Conservation (phyloP, 2,329 filamentous ascomycete species). For the Ceratocystis lukuohia region DNA sequence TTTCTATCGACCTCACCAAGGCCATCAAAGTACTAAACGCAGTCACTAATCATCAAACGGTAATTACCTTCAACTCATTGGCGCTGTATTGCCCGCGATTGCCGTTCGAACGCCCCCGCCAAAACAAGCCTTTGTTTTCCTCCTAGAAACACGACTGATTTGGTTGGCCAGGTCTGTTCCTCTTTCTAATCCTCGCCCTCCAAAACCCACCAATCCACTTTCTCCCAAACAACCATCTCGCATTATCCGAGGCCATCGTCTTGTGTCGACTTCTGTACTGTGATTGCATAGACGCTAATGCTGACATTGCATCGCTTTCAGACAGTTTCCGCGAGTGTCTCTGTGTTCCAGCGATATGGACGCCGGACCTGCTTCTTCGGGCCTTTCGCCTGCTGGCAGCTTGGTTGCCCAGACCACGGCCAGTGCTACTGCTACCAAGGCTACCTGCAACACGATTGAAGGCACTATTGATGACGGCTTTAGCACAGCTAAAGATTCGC, state of each 20-base stretch:
- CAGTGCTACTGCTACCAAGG: background rate
- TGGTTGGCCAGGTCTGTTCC: constrained; percentile 1
- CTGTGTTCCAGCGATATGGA: constrained; percentile 16
- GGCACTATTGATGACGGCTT: constrained; percentile 6
- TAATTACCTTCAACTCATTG: background rate
- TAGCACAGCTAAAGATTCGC: constrained; percentile 2
- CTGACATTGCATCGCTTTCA: constrained; percentile 4
- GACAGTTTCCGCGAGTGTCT: constrained; percentile 3
- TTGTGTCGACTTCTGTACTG: background rate
- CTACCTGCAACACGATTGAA: constrained; percentile 1
- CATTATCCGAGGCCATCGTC: background rate
- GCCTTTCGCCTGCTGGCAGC: background rate
- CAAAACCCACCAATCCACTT: background rate
- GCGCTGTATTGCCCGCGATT: background rate
- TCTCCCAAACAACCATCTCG: background rate
- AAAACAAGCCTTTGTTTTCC: constrained; percentile 1
- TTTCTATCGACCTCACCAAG: background rate
- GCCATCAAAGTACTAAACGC: background rate
- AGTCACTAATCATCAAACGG: background rate
- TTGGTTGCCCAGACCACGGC: background rate
- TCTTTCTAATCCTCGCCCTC: background rate
- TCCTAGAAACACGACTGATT: background rate
- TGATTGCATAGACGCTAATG: constrained; percentile 7
- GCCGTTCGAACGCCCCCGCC: background rate
- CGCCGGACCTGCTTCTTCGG: constrained; percentile 3